A percentile compares a stretch with the other conserved stretches of the same genome.
Conservation (phyloP, 1,284 basidiomycete species). For the Boletus mariae region DNA sequence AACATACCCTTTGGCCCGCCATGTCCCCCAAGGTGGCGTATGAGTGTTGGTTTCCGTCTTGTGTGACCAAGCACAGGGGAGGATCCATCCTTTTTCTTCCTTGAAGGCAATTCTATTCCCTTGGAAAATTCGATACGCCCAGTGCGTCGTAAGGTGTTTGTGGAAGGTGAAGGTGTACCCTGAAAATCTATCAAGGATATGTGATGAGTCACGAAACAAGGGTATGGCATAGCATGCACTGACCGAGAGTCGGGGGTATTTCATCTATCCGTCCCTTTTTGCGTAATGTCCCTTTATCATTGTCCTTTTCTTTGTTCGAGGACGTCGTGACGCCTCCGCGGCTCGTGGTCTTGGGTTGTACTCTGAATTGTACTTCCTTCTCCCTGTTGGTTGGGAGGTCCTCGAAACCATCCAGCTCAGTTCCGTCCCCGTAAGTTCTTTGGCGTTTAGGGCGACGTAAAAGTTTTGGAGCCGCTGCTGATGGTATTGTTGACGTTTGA, state of each 20-base stretch:
- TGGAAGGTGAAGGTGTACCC: constrained; percentile 29
- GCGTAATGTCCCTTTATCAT: constrained; percentile 52
- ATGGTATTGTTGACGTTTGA: constrained; percentile 32
- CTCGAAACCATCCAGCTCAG: constrained; percentile 88
- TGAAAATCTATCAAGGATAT: constrained; percentile 19
- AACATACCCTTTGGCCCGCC: constrained; percentile 73
- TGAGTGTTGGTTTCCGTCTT: constrained; percentile 76
- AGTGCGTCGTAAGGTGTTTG: constrained; percentile 41
- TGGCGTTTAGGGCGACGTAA: constrained; percentile 71
- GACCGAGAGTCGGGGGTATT: constrained; percentile 39
- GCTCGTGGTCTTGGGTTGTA: constrained; percentile 64
- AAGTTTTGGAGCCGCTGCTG: constrained; percentile 57
- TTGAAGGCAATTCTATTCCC: constrained; percentile 38
- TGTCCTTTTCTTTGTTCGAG: constrained; percentile 36
- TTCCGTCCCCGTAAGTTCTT: constrained; percentile 84
- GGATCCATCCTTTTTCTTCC: constrained; percentile 52
- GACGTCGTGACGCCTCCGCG: constrained; percentile 54
- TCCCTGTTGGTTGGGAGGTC: constrained; percentile 86
- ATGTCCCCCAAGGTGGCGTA: constrained; percentile 76
- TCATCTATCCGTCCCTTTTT: constrained; percentile 47
- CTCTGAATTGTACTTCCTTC: constrained; percentile 67
- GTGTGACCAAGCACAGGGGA: constrained; percentile 44
- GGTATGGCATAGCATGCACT: constrained; percentile 18
- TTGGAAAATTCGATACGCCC: constrained; percentile 44
- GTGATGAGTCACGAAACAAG: neutral